Percentiles rank a stretch among this genome's conserved stretches.
Evolutionary conservation across 345 rosid genomes (phyloP).

Genomic region (Alliaria petiolata): DNA sequence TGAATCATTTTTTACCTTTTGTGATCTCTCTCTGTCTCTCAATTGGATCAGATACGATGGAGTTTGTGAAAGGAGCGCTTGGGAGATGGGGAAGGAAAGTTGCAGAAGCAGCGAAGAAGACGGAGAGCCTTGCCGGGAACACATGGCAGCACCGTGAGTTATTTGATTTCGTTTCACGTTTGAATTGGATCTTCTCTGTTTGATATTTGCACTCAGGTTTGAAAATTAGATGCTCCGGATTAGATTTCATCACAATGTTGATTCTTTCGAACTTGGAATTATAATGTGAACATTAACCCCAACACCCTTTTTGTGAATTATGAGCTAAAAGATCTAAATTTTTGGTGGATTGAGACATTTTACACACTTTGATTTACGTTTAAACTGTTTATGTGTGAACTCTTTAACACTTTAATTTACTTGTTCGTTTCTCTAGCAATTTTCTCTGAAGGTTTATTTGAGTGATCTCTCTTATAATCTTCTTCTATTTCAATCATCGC

Average conservation of each 20-base stretch:
- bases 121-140: constrained; percentile 63
- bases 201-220: background rate
- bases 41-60: constrained; percentile 48
- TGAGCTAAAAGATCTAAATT: background rate
- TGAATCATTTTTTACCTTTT: background rate
- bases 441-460: background rate
- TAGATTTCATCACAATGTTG: background rate
- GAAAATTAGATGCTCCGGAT: background rate
- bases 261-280: background rate
- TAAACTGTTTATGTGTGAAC: background rate
- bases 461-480: background rate
- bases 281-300: background rate
- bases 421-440: background rate
- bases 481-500: constrained; percentile 20
- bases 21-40: constrained; percentile 1
- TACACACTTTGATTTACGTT: background rate
- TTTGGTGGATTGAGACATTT: background rate
- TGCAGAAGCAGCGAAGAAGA: constrained; percentile 58
- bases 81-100: constrained; percentile 59
- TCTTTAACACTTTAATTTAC: background rate
- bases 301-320: background rate
- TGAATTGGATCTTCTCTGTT: background rate
- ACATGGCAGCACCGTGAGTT: constrained; percentile 41
- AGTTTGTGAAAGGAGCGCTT: constrained; percentile 44
- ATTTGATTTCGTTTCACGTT: background rate